A percentile compares a stretch with the other conserved stretches of the same genome.
phyloP scores from a whole-genome alignment of 169 alveolate genomes.

The Miamiensis avidus region DNA sequence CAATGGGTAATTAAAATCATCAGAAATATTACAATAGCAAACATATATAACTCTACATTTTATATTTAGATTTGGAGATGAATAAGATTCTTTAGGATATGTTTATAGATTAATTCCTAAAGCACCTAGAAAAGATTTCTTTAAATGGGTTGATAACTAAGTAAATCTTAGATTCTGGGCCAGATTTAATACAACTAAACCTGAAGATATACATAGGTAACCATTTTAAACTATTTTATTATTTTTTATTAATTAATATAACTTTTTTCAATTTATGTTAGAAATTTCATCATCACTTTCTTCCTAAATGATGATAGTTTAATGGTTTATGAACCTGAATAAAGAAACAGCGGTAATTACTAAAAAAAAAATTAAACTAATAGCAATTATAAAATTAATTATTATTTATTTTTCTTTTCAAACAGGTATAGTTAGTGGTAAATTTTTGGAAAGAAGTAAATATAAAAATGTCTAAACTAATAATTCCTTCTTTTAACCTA shows the following conservation, averaged over 20 bases:
- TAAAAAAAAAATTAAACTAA: not conserved
- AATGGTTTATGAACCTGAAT: constrained; percentile 74
- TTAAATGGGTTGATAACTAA: constrained; percentile 76
- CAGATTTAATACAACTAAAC: constrained; percentile 62
- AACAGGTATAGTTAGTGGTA: constrained; percentile 39
- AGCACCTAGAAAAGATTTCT: constrained; percentile 78
- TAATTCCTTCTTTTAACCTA: constrained; percentile 53
- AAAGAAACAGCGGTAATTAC: constrained; percentile 78
- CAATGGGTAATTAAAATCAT: constrained; percentile 50
- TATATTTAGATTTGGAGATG: constrained; percentile 66
- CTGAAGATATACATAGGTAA: constrained; percentile 78
- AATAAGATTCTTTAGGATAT: constrained; percentile 83
- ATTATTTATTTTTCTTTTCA: not conserved
- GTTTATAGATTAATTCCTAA: constrained; percentile 71
- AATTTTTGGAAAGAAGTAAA: constrained; percentile 70
- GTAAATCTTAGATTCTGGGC: constrained; percentile 68
- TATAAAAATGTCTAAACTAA: constrained; percentile 64
- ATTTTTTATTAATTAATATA: not conserved
- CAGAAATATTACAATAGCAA: no score
- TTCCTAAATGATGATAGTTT: constrained; percentile 79
- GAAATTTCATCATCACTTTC: constrained; percentile 77
- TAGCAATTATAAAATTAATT: not conserved
- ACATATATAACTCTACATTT: not conserved
- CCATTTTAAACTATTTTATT: not conserved
- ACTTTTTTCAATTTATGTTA: not conserved